Base-by-base conservation (phyloP, 345 rosid species). In the Diplotaxis tenuifolia region DNA sequence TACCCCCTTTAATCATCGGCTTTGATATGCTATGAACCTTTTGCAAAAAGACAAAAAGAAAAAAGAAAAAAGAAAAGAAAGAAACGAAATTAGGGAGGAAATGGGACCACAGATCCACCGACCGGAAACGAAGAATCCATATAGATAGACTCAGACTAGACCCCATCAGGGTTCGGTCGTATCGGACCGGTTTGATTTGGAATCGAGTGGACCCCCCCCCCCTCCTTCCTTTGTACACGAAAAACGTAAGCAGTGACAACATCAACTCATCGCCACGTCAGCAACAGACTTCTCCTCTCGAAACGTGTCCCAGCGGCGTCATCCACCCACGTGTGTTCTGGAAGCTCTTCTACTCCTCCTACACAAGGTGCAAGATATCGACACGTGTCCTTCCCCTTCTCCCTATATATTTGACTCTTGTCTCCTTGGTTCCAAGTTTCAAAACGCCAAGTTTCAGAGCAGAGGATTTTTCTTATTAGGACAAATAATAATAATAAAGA, bases 231-330 rank as follows among this genome's bases (percentile, higher is more conserved):
- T 6, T 1, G 31, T 27, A 22, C 2, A 14, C 38, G 28, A 66
- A 27, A 84, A 84, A 67, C 95, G 97, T 85, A 94, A 87, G 98
- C 97, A 83, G 72, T 94, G 97, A 94, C 96, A 84, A 83, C 88
- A 91, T 83, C 87, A 25, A 15, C 59, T 53, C 68, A 36, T 16
- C 8, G 73, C 60, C 77, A 77, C 73, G 70, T 66, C 76, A 71
- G 62, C 70, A 47, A 59, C 15, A 5, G 21, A 67, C 19, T 66
- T 77, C 77, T 72, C 65, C 52, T 10, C 5, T 9, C 70, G 80
- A 77, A 59, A 77, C 81, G 81, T 72, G 81, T 77, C 59, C 12
- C 4, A 3, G 67, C 72, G 80, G 81, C 83, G 73, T 34, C 16
- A 14, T 62, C 34, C 73, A 55, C 80, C 75, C 97, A 90, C 98